Conservation (phyloP, 2,329 filamentous ascomycete species). For the Colletotrichum godetiae region DNA sequence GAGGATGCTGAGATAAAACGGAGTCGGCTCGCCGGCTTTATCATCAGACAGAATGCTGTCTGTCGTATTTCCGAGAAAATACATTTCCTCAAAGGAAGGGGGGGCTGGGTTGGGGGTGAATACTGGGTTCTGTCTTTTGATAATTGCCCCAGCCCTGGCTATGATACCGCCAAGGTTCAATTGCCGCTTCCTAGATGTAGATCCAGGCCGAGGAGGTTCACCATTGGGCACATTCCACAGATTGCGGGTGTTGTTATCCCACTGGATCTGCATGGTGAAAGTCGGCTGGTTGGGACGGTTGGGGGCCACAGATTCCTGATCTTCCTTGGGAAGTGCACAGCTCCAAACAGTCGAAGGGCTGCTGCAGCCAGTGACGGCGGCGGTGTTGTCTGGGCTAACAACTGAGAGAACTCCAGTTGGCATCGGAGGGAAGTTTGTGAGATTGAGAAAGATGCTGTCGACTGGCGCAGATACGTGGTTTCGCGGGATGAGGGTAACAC, state of each 20-base stretch:
- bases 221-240: slow-evolving; percentile 61
- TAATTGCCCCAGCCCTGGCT: slow-evolving; percentile 32
- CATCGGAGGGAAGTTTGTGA: slow-evolving; percentile 88
- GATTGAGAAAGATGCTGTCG: slow-evolving; percentile 78
- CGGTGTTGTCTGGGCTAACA: slow-evolving; percentile 75
- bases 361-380: slow-evolving; percentile 76
- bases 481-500: slow-evolving; percentile 64
- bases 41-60: slow-evolving; percentile 74
- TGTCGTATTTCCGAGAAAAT: slow-evolving; percentile 87
- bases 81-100: slow-evolving; percentile 76
- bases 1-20: slow-evolving; percentile 86
- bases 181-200: slow-evolving; percentile 6
- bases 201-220: slow-evolving; percentile 43
- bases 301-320: slow-evolving; percentile 72
- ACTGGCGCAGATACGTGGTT: slow-evolving; percentile 33
- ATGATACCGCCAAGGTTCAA: slow-evolving; percentile 21
- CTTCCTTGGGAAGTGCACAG: slow-evolving; percentile 83
- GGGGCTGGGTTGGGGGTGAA: slow-evolving; percentile 67
- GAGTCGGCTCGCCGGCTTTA: slow-evolving; percentile 87
- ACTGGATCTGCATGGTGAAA: slow-evolving; percentile 83
- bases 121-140: slow-evolving; percentile 39
- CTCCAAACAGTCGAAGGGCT: slow-evolving; percentile 83
- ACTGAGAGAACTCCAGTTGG: slow-evolving; percentile 86
- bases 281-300: slow-evolving; percentile 78
- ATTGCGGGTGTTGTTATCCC: slow-evolving; percentile 69